A percentile compares a stretch with the other conserved stretches of the same genome.
Conservation (phyloP, 768 basidiomycete species). For the Agaricus subrufescens region DNA sequence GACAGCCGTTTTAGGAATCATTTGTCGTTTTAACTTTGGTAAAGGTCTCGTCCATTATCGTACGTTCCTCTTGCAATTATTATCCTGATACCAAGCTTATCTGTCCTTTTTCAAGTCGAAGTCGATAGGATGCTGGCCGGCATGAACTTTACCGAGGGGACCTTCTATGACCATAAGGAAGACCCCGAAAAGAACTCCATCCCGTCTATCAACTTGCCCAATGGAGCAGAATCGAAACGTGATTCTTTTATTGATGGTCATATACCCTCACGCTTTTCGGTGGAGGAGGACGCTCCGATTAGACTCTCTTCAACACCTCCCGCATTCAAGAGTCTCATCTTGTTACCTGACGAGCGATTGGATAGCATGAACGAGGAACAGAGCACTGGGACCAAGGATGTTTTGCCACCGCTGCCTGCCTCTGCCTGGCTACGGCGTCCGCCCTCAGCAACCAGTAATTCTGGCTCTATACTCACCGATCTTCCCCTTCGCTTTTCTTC, state of each 20-base stretch:
- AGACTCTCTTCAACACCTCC: slow-evolving; percentile 6
- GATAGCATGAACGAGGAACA: neutral
- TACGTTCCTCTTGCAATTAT: slow-evolving; percentile 23
- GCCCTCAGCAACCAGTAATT: neutral
- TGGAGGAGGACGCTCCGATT: neutral
- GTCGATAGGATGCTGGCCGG: neutral
- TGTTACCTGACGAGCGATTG: neutral
- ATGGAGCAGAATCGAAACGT: too few species aligned
- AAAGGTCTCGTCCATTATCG: slow-evolving; percentile 53
- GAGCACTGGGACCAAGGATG: neutral
- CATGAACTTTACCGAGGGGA: slow-evolving; percentile 7
- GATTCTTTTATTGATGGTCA: neutral
- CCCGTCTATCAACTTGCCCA: neutral
- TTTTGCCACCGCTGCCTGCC: neutral
- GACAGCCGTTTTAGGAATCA: slow-evolving; percentile 38
- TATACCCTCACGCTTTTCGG: neutral
- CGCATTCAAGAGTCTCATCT: slow-evolving; percentile 2
- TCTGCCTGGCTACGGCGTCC: neutral
- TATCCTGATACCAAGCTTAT: neutral
- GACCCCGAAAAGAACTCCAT: neutral
- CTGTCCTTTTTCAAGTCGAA: neutral
- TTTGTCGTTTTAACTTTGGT: slow-evolving; percentile 50
- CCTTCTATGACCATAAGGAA: slow-evolving; percentile 4
- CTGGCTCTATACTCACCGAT: neutral
- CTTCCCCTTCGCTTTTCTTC: slow-evolving; percentile 6